Base-by-base conservation (phyloP, 2,329 filamentous ascomycete species). In the Talaromyces sp. region DNA sequence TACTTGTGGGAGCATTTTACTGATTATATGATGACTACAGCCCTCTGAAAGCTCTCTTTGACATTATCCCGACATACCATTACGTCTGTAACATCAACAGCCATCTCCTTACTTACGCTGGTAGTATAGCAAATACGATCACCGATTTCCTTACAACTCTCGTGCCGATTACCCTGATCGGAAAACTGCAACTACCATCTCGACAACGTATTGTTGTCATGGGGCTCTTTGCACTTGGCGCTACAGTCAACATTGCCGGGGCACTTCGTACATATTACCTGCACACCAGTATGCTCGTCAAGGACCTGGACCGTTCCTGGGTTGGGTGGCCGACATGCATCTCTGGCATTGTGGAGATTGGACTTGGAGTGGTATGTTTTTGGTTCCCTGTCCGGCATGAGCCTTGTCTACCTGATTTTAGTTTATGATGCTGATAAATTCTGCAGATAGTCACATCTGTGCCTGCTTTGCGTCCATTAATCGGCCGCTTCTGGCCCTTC, bases 81-180 rank as follows among this genome's bases (percentile, higher is more conserved):
- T 35, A 58, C 35, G 44, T 25, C 31, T 57, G 63, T 42, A 28
- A 74, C 46, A 48, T 48, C 28, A 64, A 75, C 18, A 68, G 68
- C n/a, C 67, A 69, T 3, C 66, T 65, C 4, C 69, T 72, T 44
- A 68, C 75, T 18, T 75, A 75, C 55, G 68, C 71, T 5, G 73
- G 70, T 6, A 76, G 74, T 65, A 67, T 75, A 21, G 69, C 76
- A 66, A 77, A 77, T 60, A 75, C 76, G 52, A 69, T 75, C 35
- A 76, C 73, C 50, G 76, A 77, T 55, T 66, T 77, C 28, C 55
- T 75, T 5, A 67, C 68, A 21, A 75, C 76, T 2, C 60, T 72
- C 11, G 60, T 78, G 11, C 76, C 76, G 2, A 76, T 78, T 69
- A 73, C 75, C 5, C 66, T 77, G 44, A 73, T 78, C 57, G 77